Percentiles rank a stretch among this genome's conserved stretches.
phyloP scores from a whole-genome alignment of 441 rosid genomes.

The Pelargonium exstipulatum region DNA sequence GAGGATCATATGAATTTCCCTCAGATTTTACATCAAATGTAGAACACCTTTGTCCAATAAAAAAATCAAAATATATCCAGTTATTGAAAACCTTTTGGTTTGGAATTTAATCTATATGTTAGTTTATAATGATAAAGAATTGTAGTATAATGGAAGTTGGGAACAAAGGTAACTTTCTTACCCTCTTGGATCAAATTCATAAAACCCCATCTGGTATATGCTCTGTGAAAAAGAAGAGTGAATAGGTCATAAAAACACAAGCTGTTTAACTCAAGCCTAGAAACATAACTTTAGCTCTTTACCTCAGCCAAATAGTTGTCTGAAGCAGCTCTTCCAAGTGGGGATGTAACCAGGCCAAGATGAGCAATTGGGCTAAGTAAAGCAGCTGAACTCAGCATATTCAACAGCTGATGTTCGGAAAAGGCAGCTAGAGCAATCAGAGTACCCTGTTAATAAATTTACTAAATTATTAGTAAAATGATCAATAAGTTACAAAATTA shows the following conservation, averaged over 20 bases:
- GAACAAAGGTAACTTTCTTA: constrained; percentile 15
- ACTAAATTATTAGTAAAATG: background rate
- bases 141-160: background rate
- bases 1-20: too few species aligned
- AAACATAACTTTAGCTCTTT: background rate
- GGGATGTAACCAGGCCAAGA: constrained; percentile 35
- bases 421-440: constrained; percentile 44
- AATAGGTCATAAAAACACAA: background rate
- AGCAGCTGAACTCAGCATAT: constrained; percentile 42
- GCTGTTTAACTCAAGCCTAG: too few species aligned
- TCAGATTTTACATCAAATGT: too few species aligned
- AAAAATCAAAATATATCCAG: too few species aligned
- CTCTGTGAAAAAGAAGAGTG: constrained; percentile 22
- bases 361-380: constrained; percentile 42
- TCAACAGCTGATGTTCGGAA: constrained; percentile 29
- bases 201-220: constrained; percentile 32
- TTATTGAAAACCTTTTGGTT: too few species aligned
- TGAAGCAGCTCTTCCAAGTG: constrained; percentile 31
- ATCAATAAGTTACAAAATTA: background rate
- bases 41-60: too few species aligned
- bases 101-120: too few species aligned
- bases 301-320: constrained; percentile 35
- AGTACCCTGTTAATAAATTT: constrained; percentile 33
- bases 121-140: too few species aligned
- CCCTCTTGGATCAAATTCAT: constrained; percentile 41